Conservation (phyloP, 306 rosid species). For the Quercus berberidifolia region DNA sequence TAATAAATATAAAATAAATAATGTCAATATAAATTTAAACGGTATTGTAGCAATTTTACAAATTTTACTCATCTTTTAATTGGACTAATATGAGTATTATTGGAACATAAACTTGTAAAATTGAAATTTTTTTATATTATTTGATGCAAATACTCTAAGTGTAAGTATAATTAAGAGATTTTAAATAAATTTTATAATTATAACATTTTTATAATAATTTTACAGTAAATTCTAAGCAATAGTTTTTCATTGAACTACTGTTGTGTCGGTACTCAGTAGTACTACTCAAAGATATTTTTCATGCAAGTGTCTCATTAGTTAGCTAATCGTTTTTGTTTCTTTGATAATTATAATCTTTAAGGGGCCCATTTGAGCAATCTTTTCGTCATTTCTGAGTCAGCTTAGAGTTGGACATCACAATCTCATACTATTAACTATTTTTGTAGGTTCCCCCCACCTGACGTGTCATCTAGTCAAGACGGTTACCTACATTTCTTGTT, state of each 20-base stretch:
- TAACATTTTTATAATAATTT: too few relatives aligned
- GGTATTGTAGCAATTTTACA: rapidly evolving
- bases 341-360: not conserved
- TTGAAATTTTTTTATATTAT: too few relatives aligned
- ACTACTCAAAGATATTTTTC: not conserved
- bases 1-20: too few relatives aligned
- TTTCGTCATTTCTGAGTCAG: constrained; percentile 40
- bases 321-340: not conserved
- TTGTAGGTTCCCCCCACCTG: constrained; percentile 36
- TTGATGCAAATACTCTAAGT: too few relatives aligned
- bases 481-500: constrained; percentile 16
- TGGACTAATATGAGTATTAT: too few relatives aligned
- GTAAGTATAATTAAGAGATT: too few relatives aligned
- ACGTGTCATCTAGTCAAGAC: constrained; percentile 46
- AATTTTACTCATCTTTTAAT: too few relatives aligned
- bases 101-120: too few relatives aligned
- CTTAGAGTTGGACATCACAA: constrained; percentile 42
- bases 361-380: constrained; percentile 8
- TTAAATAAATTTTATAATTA: too few relatives aligned
- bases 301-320: not conserved
- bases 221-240: rapidly evolving
- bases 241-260: too few relatives aligned
- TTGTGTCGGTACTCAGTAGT: too few relatives aligned
- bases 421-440: rapidly evolving
- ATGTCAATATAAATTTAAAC: too few relatives aligned